Base-by-base conservation (phyloP, 805 yeast species). In the Wickerhamiella occidentalis region DNA sequence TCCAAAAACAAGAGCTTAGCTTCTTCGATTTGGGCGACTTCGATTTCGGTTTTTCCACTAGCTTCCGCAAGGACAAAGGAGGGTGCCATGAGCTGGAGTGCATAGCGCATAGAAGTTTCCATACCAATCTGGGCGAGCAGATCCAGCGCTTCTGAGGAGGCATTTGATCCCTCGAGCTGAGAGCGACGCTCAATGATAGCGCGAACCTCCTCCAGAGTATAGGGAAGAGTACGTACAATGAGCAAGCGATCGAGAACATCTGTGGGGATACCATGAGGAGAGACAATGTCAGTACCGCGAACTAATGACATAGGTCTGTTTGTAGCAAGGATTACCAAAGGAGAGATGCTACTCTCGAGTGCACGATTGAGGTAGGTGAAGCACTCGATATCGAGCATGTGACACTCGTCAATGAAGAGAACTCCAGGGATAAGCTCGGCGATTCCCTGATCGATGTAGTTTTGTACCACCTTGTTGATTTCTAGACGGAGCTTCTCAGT, bases 351-450 rank as follows among this genome's bases (percentile, higher is more conserved):
- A 46, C 88, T 80, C 68, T 92, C 98, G 55, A 92, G 73, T 8
- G 97, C 97, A 56, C 94, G 77, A 72, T 92, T 92, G 61, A 92
- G 72, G 65, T 85, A 92, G 11, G 98, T 85, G 71, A 92, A 92
- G 64, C 94, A 85, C 72, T 92, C 99, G 55, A 92, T 82, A 64
- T 92, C 98, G 59, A 92, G 74, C 98, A 92, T 92, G 70, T 92
- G 94, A 40, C 88, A 97, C 70, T 92, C 99, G 68, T 92, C 99
- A 58, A 92, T 92, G 67, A 92, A 92, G 59, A 92, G 72, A 21
- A 92, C 99, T 60, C 99, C 99, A 1, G 99, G 99, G 51, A 92
- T 85, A 45, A 92, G 75, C 68, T 90, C 97, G 11, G 99, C 99
- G 48, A 90, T 85, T 53, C 98, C 98, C 70, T 92, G 96, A 66